Evolutionary conservation across 306 rosid species (phyloP).

Genomic region (Fragaria ananassa): DNA sequence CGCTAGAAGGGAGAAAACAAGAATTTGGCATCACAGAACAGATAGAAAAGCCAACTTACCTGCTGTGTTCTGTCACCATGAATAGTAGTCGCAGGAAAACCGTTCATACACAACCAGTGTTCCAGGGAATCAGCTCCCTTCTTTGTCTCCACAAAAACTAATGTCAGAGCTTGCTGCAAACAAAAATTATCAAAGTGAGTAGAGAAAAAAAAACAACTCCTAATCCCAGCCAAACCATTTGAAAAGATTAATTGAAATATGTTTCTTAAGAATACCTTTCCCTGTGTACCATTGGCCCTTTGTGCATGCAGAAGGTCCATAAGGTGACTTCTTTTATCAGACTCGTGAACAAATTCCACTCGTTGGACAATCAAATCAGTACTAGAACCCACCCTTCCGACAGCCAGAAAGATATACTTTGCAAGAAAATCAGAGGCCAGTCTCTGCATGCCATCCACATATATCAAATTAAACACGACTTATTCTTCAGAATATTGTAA

Average conservation of each 20-base stretch:
- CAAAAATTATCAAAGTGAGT: background rate
- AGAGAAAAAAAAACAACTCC: background rate
- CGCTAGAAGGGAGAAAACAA: background rate
- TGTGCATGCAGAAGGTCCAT: constrained; percentile 98
- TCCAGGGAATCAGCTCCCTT: constrained; percentile 96
- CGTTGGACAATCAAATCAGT: constrained; percentile 90
- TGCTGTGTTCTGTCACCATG: constrained; percentile 97
- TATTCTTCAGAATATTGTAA: background rate
- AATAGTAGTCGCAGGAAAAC: constrained; percentile 94
- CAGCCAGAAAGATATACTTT: constrained; percentile 77
- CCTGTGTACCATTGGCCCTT: constrained; percentile 65
- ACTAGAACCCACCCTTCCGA: constrained; percentile 97
- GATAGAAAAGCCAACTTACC: constrained; percentile 35
- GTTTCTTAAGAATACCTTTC: constrained; percentile 54
- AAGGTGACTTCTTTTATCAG: constrained; percentile 94
- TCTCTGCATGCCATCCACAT: constrained; percentile 49
- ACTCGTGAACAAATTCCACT: constrained; percentile 86
- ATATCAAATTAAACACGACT: background rate
- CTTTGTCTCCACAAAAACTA: constrained; percentile 98
- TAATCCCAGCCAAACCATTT: background rate
- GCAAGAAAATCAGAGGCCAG: constrained; percentile 94
- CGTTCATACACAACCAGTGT: constrained; percentile 76
- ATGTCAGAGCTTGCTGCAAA: constrained; percentile 80
- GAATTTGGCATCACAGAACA: background rate
- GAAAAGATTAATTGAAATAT: background rate